phyloP scores from a whole-genome alignment of 768 basidiomycete genomes.

The Gymnopilus junonius region DNA sequence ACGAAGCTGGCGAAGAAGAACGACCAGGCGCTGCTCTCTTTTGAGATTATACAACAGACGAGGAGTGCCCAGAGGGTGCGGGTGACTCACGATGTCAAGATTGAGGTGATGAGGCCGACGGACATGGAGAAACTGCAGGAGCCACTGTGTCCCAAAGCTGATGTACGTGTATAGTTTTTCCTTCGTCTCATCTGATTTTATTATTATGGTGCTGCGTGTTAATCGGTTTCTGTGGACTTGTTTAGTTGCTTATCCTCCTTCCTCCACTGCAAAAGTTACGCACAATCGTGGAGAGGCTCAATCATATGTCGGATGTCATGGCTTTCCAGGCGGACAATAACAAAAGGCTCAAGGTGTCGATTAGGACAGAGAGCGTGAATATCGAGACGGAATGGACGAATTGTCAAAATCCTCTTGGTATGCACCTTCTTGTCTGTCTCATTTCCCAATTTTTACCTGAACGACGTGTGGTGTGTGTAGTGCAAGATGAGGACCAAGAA shows the following conservation, averaged over 20 bases:
- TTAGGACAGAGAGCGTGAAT: slow-evolving; percentile 73
- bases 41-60: slow-evolving; percentile 72
- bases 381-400: slow-evolving; percentile 81
- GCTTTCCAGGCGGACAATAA: slow-evolving; percentile 69
- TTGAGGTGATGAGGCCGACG: slow-evolving; percentile 76
- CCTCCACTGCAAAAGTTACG: slow-evolving; percentile 78
- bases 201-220: background rate
- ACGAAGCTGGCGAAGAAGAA: slow-evolving; percentile 90
- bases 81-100: slow-evolving; percentile 80
- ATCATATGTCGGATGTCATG: slow-evolving; percentile 70
- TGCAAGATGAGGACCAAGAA: slow-evolving; percentile 38
- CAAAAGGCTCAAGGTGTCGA: slow-evolving; percentile 56
- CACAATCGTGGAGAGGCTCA: slow-evolving; percentile 77
- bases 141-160: slow-evolving; percentile 85
- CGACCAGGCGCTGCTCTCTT: slow-evolving; percentile 74
- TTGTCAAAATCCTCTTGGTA: slow-evolving; percentile 68
- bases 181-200: background rate
- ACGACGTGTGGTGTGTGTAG: slow-evolving; percentile 7
- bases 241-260: slow-evolving; percentile 75
- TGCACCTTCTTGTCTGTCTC: background rate
- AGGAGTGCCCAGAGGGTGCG: slow-evolving; percentile 65
- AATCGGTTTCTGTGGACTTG: background rate
- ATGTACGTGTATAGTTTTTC: slow-evolving; percentile 51
- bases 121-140: slow-evolving; percentile 77
- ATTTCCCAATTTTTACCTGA: background rate